These are phyloP conservation scores for Paspalum vaginatum DNA, from an alignment of 176 grass and related monocot genomes.

Conservation along the genomic window DNA sequence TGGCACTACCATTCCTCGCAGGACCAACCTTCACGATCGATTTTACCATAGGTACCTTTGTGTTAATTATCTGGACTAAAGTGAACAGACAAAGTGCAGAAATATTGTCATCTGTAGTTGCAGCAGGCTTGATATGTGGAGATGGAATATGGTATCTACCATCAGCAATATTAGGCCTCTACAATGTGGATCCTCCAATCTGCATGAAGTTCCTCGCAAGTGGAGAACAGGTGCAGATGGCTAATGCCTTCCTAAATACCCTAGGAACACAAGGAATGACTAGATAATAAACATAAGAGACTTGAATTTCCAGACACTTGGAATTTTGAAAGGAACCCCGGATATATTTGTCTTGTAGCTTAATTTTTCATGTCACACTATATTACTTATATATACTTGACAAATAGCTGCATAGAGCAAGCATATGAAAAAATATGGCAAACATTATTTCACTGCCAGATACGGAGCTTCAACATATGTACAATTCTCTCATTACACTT, in stretches of 20 bases:
- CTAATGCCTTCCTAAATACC: constrained; percentile 29
- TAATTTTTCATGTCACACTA: not conserved
- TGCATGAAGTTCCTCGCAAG: constrained; percentile 57
- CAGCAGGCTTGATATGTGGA: constrained; percentile 50
- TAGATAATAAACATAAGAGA: not conserved
- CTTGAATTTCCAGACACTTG: not conserved
- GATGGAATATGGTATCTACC: constrained; percentile 51
- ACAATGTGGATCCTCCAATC: constrained; percentile 49
- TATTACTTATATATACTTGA: not conserved
- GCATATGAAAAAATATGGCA: not conserved
- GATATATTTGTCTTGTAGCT: not conserved
- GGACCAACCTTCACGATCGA: constrained; percentile 30
- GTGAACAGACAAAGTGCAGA: constrained; percentile 25
- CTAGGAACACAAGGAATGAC: constrained; percentile 5
- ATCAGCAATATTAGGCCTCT: constrained; percentile 15
- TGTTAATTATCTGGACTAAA: constrained; percentile 37
- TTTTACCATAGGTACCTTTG: constrained; percentile 26
- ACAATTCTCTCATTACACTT: too few species aligned
- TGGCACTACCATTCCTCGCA: constrained; percentile 45
- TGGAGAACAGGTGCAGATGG: constrained; percentile 23
- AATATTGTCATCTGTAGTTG: constrained; percentile 29
- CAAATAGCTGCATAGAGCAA: not conserved
- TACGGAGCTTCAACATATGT: not conserved
- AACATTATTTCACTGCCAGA: not conserved
- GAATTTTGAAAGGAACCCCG: not conserved